Evolutionary conservation across 1,284 basidiomycete species (phyloP).

Genomic region (Cryptococcus amylolentus): DNA sequence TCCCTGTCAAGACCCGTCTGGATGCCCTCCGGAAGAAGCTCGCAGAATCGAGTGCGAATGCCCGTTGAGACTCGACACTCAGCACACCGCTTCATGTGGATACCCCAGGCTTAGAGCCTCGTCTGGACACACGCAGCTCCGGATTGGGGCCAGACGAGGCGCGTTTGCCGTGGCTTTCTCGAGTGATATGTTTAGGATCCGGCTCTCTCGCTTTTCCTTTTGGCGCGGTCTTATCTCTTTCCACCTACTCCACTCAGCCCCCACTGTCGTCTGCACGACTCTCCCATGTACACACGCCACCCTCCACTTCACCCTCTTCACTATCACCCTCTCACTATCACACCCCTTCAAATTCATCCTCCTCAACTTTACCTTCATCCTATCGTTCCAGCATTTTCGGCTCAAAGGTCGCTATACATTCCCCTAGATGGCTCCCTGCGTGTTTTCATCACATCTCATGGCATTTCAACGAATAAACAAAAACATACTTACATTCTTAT

Average conservation of each 20-base stretch:
- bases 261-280: neutral
- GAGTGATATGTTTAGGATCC: no score
- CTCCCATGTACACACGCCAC: neutral
- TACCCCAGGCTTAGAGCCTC: neutral
- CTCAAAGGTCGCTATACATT: neutral
- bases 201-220: neutral
- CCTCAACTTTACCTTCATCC: neutral
- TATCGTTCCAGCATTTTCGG: no score
- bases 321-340: neutral
- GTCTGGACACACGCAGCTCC: neutral
- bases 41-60: constrained; percentile 7
- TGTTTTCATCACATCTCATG: neutral
- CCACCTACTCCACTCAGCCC: neutral
- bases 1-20: constrained; percentile 22
- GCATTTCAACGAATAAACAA: neutral
- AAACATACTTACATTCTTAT: neutral
- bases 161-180: neutral
- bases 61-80: neutral
- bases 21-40: constrained; percentile 29
- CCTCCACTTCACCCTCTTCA: neutral
- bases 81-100: neutral
- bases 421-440: neutral
- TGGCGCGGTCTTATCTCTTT: neutral
- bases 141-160: neutral
- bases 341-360: neutral